phyloP scores from a whole-genome alignment of 306 rosid genomes.

The Dalbergia cochinchinensis region DNA sequence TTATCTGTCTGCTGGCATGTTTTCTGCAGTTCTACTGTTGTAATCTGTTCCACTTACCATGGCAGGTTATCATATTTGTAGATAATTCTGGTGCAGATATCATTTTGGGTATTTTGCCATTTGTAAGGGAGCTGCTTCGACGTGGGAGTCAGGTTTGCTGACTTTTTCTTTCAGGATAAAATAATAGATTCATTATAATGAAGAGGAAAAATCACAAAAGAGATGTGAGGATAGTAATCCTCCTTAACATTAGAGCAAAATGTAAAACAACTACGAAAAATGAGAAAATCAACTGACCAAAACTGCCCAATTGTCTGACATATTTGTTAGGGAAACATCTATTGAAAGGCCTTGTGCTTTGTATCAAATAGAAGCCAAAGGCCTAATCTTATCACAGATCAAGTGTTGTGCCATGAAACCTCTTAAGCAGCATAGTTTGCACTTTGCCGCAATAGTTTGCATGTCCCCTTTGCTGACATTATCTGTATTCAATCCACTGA shows the following conservation, averaged over 20 bases:
- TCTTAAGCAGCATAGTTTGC: not conserved
- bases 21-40: conserved; percentile 26
- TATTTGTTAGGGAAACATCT: not conserved
- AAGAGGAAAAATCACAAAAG: conserved; percentile 14
- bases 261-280: conserved; percentile 1
- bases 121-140: conserved; percentile 92
- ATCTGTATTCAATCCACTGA: conserved; percentile 8
- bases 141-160: conserved; percentile 84
- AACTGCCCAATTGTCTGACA: not conserved
- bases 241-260: not conserved
- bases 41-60: conserved; percentile 46
- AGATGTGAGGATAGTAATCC: conserved; percentile 17
- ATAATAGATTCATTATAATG: not conserved
- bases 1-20: conserved; percentile 38
- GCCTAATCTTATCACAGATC: not conserved
- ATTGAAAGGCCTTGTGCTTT: not conserved
- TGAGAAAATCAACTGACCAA: conserved; percentile 9
- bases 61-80: conserved; percentile 89
- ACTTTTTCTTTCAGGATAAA: not conserved
- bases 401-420: not conserved
- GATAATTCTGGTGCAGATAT: conserved; percentile 99
- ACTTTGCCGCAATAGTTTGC: not conserved
- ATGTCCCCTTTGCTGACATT: not conserved
- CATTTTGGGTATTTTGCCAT: conserved; percentile 92
- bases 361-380: not conserved